Evolutionary conservation across 176 grass and related monocot species (phyloP).

Genomic region (Oryza rufipogon): DNA sequence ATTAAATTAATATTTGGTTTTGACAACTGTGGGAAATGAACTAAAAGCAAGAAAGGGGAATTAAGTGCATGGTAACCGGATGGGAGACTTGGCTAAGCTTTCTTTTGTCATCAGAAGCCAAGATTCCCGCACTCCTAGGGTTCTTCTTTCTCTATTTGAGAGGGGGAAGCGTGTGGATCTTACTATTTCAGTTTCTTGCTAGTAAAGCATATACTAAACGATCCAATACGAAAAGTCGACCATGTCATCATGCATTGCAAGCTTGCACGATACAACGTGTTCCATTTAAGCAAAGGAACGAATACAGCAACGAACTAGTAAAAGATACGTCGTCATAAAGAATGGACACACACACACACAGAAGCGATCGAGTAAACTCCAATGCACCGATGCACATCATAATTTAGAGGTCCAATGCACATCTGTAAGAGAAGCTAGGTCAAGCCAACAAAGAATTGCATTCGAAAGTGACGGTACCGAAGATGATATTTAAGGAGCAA

Average conservation of each 20-base stretch:
- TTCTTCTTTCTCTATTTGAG: too few species aligned
- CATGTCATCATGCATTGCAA: neutral
- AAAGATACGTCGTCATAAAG: neutral
- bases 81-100: neutral
- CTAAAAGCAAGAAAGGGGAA: neutral
- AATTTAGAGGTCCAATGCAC: neutral
- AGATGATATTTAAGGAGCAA: constrained; percentile 3
- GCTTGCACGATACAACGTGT: neutral
- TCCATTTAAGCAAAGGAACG: neutral
- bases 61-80: neutral
- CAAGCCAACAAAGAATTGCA: neutral
- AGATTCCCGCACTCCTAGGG: too few species aligned
- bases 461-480: neutral
- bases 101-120: neutral
- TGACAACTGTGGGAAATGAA: too few species aligned
- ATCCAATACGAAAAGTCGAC: neutral
- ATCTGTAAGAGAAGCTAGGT: neutral
- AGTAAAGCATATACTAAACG: too few species aligned
- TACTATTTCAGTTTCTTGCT: neutral
- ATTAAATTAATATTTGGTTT: too few species aligned
- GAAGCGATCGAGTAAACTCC: neutral
- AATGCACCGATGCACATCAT: neutral
- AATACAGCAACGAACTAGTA: neutral
- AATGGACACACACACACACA: neutral
- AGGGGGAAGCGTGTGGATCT: neutral